phyloP scores from a whole-genome alignment of 2,329 filamentous ascomycete genomes.

The Fusarium sororula region DNA sequence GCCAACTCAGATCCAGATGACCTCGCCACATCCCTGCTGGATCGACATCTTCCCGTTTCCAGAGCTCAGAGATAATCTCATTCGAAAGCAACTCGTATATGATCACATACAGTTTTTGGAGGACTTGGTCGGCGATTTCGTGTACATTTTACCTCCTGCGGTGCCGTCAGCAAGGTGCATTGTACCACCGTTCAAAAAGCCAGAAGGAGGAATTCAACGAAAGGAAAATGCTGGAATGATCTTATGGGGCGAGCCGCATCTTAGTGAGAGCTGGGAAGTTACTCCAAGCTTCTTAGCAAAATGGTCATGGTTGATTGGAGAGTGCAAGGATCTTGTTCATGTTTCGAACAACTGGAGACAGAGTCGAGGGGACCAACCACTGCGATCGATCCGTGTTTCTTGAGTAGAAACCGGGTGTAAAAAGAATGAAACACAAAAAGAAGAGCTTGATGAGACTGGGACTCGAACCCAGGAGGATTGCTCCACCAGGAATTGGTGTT shows the following conservation, averaged over 20 bases:
- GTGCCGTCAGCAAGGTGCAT: background rate
- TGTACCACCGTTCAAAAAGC: background rate
- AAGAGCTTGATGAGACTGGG: slow-evolving; percentile 21
- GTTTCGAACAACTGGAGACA: slow-evolving; percentile 8
- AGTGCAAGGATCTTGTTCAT: slow-evolving; percentile 3
- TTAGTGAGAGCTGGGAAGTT: slow-evolving; percentile 19
- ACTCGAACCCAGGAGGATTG: slow-evolving; percentile 33
- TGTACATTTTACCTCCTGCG: background rate
- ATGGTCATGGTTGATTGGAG: slow-evolving; percentile 14
- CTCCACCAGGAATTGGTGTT: slow-evolving; percentile 32
- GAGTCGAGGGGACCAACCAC: background rate
- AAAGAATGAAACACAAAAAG: background rate
- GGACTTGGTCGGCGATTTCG: slow-evolving; percentile 8
- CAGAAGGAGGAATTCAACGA: background rate
- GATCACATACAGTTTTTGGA: slow-evolving; percentile 16
- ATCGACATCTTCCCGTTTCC: slow-evolving; percentile 26
- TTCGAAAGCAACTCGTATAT: slow-evolving; percentile 8
- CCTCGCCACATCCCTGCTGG: slow-evolving; percentile 18
- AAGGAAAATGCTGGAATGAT: background rate
- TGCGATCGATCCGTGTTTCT: background rate
- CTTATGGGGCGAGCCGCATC: slow-evolving; percentile 22
- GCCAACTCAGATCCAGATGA: slow-evolving; percentile 34
- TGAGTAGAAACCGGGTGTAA: accelerated
- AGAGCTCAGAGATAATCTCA: slow-evolving; percentile 23
- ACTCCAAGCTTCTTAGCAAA: background rate